Conservation (phyloP, 176 grass and related monocot genomes). For the Carex littledalei region DNA sequence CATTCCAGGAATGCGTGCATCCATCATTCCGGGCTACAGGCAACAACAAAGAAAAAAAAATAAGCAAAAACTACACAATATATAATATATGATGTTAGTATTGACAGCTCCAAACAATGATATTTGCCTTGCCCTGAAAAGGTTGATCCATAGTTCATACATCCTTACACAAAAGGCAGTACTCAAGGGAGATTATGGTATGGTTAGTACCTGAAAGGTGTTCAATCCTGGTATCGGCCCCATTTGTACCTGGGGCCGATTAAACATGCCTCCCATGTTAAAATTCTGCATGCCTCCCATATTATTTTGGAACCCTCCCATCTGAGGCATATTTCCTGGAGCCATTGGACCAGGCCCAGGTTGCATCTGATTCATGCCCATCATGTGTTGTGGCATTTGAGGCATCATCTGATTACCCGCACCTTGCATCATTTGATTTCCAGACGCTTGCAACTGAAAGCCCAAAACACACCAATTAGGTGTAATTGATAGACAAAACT, state of each 20-base stretch:
- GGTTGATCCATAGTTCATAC: not conserved
- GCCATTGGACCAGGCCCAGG: slow-evolving; percentile 29
- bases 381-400: slow-evolving; percentile 77
- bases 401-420: slow-evolving; percentile 71
- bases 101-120: not conserved
- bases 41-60: slow-evolving; percentile 9
- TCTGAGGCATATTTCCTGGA: slow-evolving; percentile 47
- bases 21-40: slow-evolving; percentile 59
- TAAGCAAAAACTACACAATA: not conserved
- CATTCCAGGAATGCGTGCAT: slow-evolving; percentile 31
- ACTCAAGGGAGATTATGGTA: not conserved
- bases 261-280: slow-evolving; percentile 67
- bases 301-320: slow-evolving; percentile 70
- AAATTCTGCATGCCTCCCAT: slow-evolving; percentile 79
- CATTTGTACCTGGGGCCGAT: slow-evolving; percentile 74
- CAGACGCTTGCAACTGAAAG: slow-evolving; percentile 5
- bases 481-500: not conserved
- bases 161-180: not conserved
- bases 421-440: slow-evolving; percentile 54
- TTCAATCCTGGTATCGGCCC: slow-evolving; percentile 62
- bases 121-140: not conserved
- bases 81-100: not conserved
- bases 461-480: not conserved
- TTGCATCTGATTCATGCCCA: slow-evolving; percentile 72
- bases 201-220: slow-evolving; percentile 51